Conservation (phyloP, 2,329 filamentous ascomycete species). For the Venturia pyrina region DNA sequence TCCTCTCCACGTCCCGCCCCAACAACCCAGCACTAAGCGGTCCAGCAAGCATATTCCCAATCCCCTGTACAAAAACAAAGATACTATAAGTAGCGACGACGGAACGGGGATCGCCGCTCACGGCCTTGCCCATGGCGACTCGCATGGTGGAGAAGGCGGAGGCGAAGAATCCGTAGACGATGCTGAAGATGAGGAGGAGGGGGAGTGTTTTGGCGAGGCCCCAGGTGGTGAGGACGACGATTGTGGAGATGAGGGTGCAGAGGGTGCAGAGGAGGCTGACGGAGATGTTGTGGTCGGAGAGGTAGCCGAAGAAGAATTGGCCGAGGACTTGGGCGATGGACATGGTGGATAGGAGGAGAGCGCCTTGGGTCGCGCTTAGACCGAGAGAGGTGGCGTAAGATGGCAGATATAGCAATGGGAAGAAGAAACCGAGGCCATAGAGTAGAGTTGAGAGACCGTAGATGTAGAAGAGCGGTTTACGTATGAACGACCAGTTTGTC, state of each 20-base stretch:
- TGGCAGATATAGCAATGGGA: slow-evolving; percentile 34
- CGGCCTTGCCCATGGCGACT: background rate
- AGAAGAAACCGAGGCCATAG: slow-evolving; percentile 34
- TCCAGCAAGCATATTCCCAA: slow-evolving; percentile 10
- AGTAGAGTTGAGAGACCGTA: slow-evolving; percentile 32
- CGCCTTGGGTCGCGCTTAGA: slow-evolving; percentile 25
- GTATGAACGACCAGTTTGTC: slow-evolving; percentile 8
- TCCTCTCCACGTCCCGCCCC: background rate
- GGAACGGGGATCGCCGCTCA: slow-evolving; percentile 1
- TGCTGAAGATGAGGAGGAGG: slow-evolving; percentile 33
- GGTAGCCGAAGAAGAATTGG: slow-evolving; percentile 27
- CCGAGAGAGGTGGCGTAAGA: slow-evolving; percentile 29
- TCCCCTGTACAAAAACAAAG: background rate
- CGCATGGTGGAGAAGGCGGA: slow-evolving; percentile 27
- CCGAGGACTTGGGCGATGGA: slow-evolving; percentile 30
- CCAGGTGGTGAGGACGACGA: slow-evolving; percentile 35
- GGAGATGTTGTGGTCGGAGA: slow-evolving; percentile 26
- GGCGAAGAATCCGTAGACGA: slow-evolving; percentile 32
- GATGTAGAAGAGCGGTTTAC: slow-evolving; percentile 15
- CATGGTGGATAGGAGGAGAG: slow-evolving; percentile 29
- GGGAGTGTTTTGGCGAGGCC: slow-evolving; percentile 32
- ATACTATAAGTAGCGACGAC: background rate
- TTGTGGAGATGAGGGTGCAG: slow-evolving; percentile 26
- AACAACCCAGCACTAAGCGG: slow-evolving; percentile 2
- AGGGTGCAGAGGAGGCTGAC: slow-evolving; percentile 29